These are phyloP conservation scores for Mallotus nudiflorus DNA, from an alignment of 345 rosid species.

Conservation along the genomic window DNA sequence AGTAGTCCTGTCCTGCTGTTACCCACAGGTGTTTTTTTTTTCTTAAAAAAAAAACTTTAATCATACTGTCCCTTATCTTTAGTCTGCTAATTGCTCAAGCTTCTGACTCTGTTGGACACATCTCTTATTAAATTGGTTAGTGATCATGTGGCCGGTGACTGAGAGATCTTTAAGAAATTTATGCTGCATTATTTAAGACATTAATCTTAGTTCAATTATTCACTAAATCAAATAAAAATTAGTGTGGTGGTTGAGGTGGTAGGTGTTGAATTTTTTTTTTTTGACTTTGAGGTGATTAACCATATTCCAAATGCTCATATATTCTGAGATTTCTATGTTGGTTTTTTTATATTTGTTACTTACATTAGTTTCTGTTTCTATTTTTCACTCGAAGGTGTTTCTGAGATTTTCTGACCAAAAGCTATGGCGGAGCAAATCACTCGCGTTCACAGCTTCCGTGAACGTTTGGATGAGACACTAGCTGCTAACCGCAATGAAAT, in stretches of 20 bases:
- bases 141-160: neutral
- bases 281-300: constrained; percentile 20
- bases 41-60: neutral
- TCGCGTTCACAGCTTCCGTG: constrained; percentile 67
- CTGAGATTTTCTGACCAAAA: constrained; percentile 11
- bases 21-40: too few species aligned
- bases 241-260: constrained; percentile 13
- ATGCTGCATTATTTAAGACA: neutral
- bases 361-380: neutral
- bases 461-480: constrained; percentile 78
- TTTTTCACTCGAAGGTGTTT: constrained; percentile 13
- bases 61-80: neutral
- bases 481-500: constrained; percentile 61
- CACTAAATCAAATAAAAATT: neutral
- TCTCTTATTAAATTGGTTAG: neutral
- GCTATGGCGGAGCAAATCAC: constrained; percentile 61
- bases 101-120: neutral
- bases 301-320: neutral
- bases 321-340: neutral
- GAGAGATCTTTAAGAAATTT: neutral
- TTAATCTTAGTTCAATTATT: neutral
- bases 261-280: constrained; percentile 32
- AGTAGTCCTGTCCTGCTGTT: neutral
- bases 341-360: neutral
- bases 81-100: neutral